phyloP scores from a whole-genome alignment of 176 grass and related monocot species.

The Triticum timopheevii region DNA sequence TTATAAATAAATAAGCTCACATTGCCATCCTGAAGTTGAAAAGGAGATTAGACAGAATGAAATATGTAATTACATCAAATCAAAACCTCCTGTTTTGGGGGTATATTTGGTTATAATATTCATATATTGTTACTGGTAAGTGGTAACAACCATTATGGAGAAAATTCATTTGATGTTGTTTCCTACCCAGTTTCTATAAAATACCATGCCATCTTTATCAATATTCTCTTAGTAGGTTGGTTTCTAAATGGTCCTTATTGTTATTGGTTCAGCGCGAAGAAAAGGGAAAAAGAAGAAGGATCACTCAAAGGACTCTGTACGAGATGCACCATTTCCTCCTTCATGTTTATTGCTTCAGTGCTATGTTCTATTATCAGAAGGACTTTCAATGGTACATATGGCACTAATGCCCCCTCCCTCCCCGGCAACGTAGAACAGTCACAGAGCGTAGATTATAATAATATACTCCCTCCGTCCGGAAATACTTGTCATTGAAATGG shows the following conservation, averaged over 20 bases:
- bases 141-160: neutral
- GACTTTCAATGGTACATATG: constrained; percentile 78
- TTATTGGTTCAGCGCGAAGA: constrained; percentile 51
- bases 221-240: constrained; percentile 17
- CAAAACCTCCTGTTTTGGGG: neutral
- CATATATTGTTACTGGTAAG: neutral
- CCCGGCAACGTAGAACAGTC: neutral
- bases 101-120: neutral
- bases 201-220: neutral
- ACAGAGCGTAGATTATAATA: constrained; percentile 4
- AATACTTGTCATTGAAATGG: no score
- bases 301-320: constrained; percentile 56
- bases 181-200: neutral
- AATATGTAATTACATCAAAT: constrained; percentile 6
- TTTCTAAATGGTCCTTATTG: neutral
- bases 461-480: no score
- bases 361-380: constrained; percentile 91
- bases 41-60: neutral
- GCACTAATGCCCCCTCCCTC: neutral
- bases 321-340: constrained; percentile 62
- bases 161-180: constrained; percentile 6
- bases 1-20: neutral
- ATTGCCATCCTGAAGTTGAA: constrained; percentile 8
- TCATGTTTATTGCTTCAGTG: constrained; percentile 80
- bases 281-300: constrained; percentile 97